Evolutionary conservation across 257 asterid species (phyloP), one percentile per base, ranked within the genome.

Genomic region (Solanum sejunctum): DNA sequence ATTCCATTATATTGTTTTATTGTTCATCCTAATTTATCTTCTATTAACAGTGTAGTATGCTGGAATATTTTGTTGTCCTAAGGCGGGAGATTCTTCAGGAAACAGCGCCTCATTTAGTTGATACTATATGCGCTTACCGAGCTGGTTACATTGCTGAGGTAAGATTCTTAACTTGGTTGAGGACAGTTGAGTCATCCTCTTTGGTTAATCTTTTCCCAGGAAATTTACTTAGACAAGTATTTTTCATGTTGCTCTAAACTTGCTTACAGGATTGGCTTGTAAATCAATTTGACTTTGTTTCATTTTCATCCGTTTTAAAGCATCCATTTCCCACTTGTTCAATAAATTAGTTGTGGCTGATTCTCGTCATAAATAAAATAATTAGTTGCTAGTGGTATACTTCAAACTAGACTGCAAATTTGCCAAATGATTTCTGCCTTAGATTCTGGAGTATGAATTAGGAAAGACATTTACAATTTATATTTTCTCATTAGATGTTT

Each of bases 141-240:
- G 97, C 93, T 67, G 99, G 99, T 87, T 96, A 96, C 84, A 87
- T 86, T 39, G 98, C 98, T 86, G 97, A 95, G 98, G 99, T 95
- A 83, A 87, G 94, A 71, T 85, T 84, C 80, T 85, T 84, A 63
- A 67, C 73, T 84, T 69, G 83, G 64, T 78, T 26, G 6, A 78
- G 64, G 83, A 78, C 64, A 78, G 49, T 52, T 26, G 52, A 26
- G 10, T 78, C 47, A 52, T 26, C 82, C 64, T 26, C 26, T 77
- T 52, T 16, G 52, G 49, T 52, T 23, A 5, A 73, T 73, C 81
- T 73, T 52, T 73, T 36, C 61, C 45, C 15, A 49, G 45, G 60
- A 77, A 51, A 49, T 51, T 51, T 51, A 2, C 16, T 23, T 26
- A 26, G 10, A 51, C 23, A 23, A 16, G 57, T 77, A 39, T 49